Base-by-base conservation (phyloP, 2,329 filamentous ascomycete genomes). In the Colletotrichum sp. region DNA sequence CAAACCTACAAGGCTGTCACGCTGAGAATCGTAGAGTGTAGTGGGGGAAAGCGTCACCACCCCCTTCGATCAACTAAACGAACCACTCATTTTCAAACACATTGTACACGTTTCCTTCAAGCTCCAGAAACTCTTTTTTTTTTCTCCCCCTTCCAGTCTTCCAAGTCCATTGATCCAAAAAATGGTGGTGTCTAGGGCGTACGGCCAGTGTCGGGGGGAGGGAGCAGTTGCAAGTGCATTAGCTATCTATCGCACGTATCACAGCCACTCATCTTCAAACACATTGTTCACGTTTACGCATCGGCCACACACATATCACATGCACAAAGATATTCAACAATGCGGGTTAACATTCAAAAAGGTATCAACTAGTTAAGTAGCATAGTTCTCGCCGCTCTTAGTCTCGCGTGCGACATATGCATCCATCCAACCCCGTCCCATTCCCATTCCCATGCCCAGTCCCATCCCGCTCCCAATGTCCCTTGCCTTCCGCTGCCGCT, bases 71-170 rank as follows among this genome's bases (percentile, higher is more conserved):
- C 30, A 66, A 65, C 34, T 39, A 21, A 21, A 55, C 57, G 55
- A 62, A n/a, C 68, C 68, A 70, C 68, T 70, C 68, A 63, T 63
- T 70, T 32, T 62, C 57, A 63, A 63, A 70, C 68, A 70, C 68
- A 70, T 70, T 55, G 64, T 67, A 30, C 39, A 59, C 49, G 66
- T 68, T 62, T 62, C 32, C 59, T 62, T 62, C 59, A 62, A 36
- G 59, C 59, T 36, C 59, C 26, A n/a, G 18, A 52, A 52, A 52
- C 44, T 21, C n/a, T 52, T 21, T 21, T 52, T 52, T 49, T 49
- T 21, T n/a, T 44, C 3, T 18, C 5, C 39, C 39, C 18, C 39
- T n/a, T 49, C 18, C 39, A 49, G 39, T 44, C 39, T n/a, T 44
- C 39, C 39, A 44, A 44, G 39, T 44, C 9, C 18, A 44, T n/a